These are phyloP conservation scores for Talaromyces sp. DNA, from an alignment of 2,329 filamentous ascomycete species.

Conservation along the genomic window DNA sequence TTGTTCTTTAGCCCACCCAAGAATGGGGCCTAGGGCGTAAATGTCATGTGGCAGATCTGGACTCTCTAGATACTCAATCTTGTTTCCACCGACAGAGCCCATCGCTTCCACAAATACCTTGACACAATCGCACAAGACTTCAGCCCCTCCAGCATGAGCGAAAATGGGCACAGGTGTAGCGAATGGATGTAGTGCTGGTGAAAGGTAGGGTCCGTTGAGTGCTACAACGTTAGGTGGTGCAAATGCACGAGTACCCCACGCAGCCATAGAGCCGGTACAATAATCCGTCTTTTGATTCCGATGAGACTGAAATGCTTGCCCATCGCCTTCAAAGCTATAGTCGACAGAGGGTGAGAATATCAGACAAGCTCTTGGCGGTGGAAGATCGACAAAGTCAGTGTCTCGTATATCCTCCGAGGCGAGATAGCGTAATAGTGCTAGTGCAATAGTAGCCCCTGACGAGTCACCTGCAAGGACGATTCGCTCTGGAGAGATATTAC, in stretches of 20 bases:
- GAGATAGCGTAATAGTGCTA: slow-evolving; percentile 26
- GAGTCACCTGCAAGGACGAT: slow-evolving; percentile 27
- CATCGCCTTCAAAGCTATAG: slow-evolving; percentile 8
- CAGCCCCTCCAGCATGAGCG: slow-evolving; percentile 15
- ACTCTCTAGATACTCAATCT: slow-evolving; percentile 14
- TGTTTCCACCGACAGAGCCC: slow-evolving; percentile 5
- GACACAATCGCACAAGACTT: slow-evolving; percentile 18
- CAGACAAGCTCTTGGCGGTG: slow-evolving; percentile 14
- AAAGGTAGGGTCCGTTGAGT: slow-evolving; percentile 20
- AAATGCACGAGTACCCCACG: slow-evolving; percentile 20
- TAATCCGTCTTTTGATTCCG: slow-evolving; percentile 19
- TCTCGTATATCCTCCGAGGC: background rate
- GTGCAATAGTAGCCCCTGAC: slow-evolving; percentile 21
- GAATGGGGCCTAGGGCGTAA: slow-evolving; percentile 15
- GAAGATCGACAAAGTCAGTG: slow-evolving; percentile 4
- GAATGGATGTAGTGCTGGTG: slow-evolving; percentile 19
- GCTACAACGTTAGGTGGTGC: slow-evolving; percentile 13
- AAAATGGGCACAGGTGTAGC: slow-evolving; percentile 20
- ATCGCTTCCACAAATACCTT: background rate
- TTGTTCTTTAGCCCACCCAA: slow-evolving; percentile 19
- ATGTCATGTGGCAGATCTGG: slow-evolving; percentile 21
- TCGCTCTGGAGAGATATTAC: slow-evolving; percentile 21
- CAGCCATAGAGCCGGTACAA: slow-evolving; percentile 11
- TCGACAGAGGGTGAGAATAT: slow-evolving; percentile 21
- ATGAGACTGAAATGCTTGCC: background rate